These are phyloP conservation scores for Marasmius fiardii DNA, from an alignment of 1,284 basidiomycete species.

Conservation along the genomic window DNA sequence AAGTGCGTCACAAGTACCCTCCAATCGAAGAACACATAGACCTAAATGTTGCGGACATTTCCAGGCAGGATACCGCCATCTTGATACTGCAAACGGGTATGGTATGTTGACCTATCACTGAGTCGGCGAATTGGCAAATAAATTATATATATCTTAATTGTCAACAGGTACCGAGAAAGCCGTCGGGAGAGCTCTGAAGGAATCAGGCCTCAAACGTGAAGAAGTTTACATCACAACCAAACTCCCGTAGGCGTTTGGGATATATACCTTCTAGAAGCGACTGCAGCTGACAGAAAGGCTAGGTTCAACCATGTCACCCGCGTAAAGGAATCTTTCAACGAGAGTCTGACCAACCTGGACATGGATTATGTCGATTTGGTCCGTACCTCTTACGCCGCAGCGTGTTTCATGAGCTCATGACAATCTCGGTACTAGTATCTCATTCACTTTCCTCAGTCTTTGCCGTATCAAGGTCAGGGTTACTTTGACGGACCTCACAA, in stretches of 20 bases:
- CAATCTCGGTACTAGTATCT: constrained; percentile 40
- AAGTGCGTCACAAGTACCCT: background rate
- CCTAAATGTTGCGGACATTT: background rate
- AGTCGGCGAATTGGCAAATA: background rate
- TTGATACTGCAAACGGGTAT: constrained; percentile 10
- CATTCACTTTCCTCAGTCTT: constrained; percentile 56
- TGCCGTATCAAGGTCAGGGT: constrained; percentile 8
- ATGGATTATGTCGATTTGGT: constrained; percentile 58
- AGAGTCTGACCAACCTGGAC: constrained; percentile 52
- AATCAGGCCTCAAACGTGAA: constrained; percentile 41
- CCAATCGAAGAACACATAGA: background rate
- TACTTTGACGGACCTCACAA: too few species aligned
- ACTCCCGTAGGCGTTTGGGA: constrained; percentile 26
- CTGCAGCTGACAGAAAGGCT: constrained; percentile 4
- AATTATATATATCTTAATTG: background rate
- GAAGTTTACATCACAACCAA: constrained; percentile 52
- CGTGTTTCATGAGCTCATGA: constrained; percentile 16
- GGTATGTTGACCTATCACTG: background rate
- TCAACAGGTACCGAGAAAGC: constrained; percentile 37
- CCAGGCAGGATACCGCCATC: constrained; percentile 13
- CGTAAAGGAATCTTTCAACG: constrained; percentile 47
- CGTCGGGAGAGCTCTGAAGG: constrained; percentile 46
- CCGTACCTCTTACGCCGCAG: constrained; percentile 7
- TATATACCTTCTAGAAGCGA: background rate
- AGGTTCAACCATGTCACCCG: constrained; percentile 35